Base-by-base conservation (phyloP, 1,139 yeast species). In the Blastobotrys petasosporus region DNA sequence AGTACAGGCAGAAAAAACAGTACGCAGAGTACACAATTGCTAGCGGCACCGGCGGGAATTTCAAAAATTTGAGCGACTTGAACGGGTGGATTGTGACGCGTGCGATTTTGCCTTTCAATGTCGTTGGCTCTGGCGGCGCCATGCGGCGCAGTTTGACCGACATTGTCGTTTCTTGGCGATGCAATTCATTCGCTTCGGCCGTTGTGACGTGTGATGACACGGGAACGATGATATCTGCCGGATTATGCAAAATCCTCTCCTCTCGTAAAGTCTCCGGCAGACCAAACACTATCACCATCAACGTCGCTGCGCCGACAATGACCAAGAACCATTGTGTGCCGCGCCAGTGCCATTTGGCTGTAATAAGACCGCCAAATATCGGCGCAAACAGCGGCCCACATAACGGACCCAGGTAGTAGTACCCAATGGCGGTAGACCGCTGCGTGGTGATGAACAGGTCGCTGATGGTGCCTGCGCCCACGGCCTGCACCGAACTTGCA, bases 311-410 rank as follows among this genome's bases (percentile, higher is more conserved):
- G 1, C 85, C 76, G 37, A 84, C 65, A 31, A 83, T 82, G 30
- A 82, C 85, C 64, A 85, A 67, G 46, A 85, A 78, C 94, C 95
- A 87, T 59, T 84, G 94, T 2, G 95, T 85, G 2, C 92, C 86
- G 60, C 95, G 71, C 95, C 95, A 87, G 5, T 86, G 86, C 82
- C 88, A 84, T 9, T 73, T 74, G 42, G 75, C 70, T 4, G 85
- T 76, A 23, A 87, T 75, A 1, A 81, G 79, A 50, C 95, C 94
- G 43, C 95, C 95, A 39, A 86, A 64, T 29, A 86, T 80, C 0
- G 96, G 96, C 9, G 94, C 81, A 6, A 85, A 55, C 48, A 87
- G 71, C 0, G 95, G 95, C 0, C 94, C 95, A 60, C 82, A 73
- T 37, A 87, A 71, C 0, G 94, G 88, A 0, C 95, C 95, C 39